Evolutionary conservation across 2,329 filamentous ascomycete genomes (phyloP).

Genomic region (Fusarium sp.): DNA sequence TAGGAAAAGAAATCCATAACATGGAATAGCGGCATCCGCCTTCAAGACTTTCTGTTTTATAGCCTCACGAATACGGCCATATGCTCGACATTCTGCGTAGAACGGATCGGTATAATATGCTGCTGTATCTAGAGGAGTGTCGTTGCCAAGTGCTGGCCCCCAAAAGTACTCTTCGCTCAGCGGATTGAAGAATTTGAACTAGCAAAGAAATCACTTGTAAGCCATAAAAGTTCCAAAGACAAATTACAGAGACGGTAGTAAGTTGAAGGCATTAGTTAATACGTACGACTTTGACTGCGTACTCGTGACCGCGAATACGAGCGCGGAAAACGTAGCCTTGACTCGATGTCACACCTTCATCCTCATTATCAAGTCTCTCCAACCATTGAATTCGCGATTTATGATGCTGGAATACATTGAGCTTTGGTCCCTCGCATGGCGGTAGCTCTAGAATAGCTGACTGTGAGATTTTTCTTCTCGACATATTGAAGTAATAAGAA

Average conservation of each 20-base stretch:
- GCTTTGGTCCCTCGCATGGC: conserved; percentile 35
- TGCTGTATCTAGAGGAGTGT: conserved; percentile 20
- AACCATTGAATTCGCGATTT: conserved; percentile 38
- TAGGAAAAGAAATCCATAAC: conserved; percentile 18
- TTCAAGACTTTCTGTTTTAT: background rate
- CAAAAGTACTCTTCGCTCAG: conserved; percentile 31
- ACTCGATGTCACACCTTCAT: conserved; percentile 6
- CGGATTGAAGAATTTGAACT: conserved; percentile 42
- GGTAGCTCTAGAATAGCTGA: conserved; percentile 23
- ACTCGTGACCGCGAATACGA: conserved; percentile 21
- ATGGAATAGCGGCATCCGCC: background rate
- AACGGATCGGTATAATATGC: conserved; percentile 44
- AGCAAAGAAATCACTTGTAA: background rate
- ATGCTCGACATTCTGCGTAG: conserved; percentile 42
- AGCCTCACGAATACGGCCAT: conserved; percentile 30
- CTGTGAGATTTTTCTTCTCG: background rate
- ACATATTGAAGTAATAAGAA: background rate
- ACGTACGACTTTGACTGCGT: conserved; percentile 41
- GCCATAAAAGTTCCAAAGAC: background rate
- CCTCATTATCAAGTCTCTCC: conserved; percentile 23
- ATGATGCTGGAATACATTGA: conserved; percentile 29
- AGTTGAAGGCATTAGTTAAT: background rate
- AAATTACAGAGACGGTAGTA: background rate
- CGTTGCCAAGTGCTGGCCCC: conserved; percentile 28
- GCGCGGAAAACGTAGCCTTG: conserved; percentile 39